Conservation (phyloP, 192 early-diverging fungal genomes). For the Backusella morwellensis region DNA sequence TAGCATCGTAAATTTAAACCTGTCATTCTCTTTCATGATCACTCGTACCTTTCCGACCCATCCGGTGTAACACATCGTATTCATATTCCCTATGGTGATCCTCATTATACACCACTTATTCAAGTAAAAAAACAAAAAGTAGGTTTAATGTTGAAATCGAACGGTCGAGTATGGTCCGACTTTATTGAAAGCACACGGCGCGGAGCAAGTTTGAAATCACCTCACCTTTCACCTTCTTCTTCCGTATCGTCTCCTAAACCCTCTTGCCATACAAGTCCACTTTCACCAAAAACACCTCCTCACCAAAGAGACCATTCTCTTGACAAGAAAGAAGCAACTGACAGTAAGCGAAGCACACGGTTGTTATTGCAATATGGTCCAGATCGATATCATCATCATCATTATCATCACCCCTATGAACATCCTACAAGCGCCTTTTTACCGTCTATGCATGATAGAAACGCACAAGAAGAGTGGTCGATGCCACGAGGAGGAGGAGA, state of each 20-base stretch:
- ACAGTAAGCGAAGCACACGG: neutral
- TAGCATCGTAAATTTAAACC: constrained; percentile 33
- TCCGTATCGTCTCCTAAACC: neutral
- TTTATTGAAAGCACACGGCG: constrained; percentile 16
- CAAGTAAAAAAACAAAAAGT: constrained; percentile 26
- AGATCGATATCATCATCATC: neutral
- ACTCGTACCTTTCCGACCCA: constrained; percentile 13
- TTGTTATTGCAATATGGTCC: constrained; percentile 4
- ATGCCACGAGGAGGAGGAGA: neutral
- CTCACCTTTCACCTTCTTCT: constrained; percentile 3
- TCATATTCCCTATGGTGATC: constrained; percentile 16
- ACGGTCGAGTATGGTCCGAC: constrained; percentile 18
- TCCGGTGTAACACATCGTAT: constrained; percentile 16
- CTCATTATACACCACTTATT: constrained; percentile 12
- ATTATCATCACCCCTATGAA: neutral
- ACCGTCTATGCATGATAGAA: neutral
- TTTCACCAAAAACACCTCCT: constrained; percentile 11
- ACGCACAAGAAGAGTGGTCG: neutral
- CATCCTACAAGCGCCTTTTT: neutral
- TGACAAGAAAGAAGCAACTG: neutral
- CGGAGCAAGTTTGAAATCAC: neutral
- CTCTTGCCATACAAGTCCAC: neutral
- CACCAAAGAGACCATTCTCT: neutral
- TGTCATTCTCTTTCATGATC: constrained; percentile 34
- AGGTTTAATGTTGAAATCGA: constrained; percentile 17